Base-by-base conservation (phyloP, 345 rosid genomes). In the Cardiospermum halicacabum region DNA sequence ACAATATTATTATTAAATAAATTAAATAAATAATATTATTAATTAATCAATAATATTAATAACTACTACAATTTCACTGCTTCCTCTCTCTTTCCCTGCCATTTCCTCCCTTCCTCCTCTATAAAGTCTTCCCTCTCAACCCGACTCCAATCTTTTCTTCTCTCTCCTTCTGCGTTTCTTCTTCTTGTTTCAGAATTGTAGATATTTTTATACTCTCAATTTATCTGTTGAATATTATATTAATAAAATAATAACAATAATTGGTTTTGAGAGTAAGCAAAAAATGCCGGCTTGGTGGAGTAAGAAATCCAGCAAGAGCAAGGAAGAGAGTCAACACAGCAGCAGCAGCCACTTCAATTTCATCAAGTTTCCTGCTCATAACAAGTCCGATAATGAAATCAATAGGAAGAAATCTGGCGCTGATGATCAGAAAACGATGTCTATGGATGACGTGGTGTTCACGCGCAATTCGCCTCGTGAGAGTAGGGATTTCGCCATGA, bases 281-380 rank as follows among this genome's bases (percentile, higher is more conserved):
- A 66, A 60, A 69, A 88, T 89, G 96, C 96, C 89, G 62, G 82
- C 78, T 77, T 91, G 96, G 97, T 91, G 95, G 92, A 58, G 74
- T 11, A 88, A 57, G 67, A 94, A 79, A 62, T 79, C 84, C 0
- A 64, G 77, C 22, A 94, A 87, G 77, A 76, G 51, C 77, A 83
- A 83, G 59, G 92, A 84, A 67, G 85, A 73, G 16, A 61, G 34
- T 58, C 71, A 57, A 31, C 77, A 37, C 77, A 68, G 7, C 50
- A 45, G 11, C 22, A 69, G 50, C 61, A 68, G 31, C 8, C 66
- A 69, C 64, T 56, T n/a, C 27, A 72, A 70, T 53, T 74, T 56
- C 66, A 16, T 69, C 73, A 68, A 67, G 36, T 71, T 59, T 12
- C 42, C 56, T 15, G n/a, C 64, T 36, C n/a, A n/a, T n/a, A 62